Conservation (phyloP, 23 red algal species). For the Gracilaria vermiculophylla region DNA sequence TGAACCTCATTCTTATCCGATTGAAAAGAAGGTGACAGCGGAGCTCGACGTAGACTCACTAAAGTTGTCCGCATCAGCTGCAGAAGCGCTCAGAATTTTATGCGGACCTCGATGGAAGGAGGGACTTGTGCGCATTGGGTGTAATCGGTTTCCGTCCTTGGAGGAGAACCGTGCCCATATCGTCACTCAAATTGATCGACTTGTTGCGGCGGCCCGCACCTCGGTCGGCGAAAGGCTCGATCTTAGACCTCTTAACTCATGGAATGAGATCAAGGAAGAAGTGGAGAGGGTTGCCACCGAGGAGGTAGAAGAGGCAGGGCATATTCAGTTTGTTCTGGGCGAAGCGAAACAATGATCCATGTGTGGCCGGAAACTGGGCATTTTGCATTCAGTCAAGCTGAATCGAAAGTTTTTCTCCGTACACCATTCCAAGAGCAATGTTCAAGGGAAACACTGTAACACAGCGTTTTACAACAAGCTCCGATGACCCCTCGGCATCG, state of each 20-base stretch:
- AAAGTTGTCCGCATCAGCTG: slow-evolving; percentile 22
- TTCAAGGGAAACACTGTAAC: too few species aligned
- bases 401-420: background rate
- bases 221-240: slow-evolving; percentile 48
- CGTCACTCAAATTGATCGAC: slow-evolving; percentile 8
- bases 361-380: background rate
- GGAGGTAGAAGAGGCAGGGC: slow-evolving; percentile 30
- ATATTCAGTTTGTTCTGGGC: slow-evolving; percentile 20
- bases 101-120: slow-evolving; percentile 26
- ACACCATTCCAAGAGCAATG: too few species aligned
- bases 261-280: slow-evolving; percentile 54
- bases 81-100: slow-evolving; percentile 28
- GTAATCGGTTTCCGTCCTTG: slow-evolving; percentile 40
- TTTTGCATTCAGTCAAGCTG: background rate
- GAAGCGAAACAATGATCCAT: slow-evolving; percentile 26
- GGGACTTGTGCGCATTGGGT: background rate
- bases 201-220: slow-evolving; percentile 26
- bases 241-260: slow-evolving; percentile 4
- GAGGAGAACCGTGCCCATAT: slow-evolving; percentile 55
- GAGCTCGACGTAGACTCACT: slow-evolving; percentile 16
- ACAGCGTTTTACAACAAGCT: too few species aligned
- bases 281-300: slow-evolving; percentile 20
- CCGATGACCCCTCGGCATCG: too few species aligned
- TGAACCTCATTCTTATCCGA: slow-evolving; percentile 17
- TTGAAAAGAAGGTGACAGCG: slow-evolving; percentile 52